These are phyloP conservation scores for Beauveria medogensis DNA, from an alignment of 2,329 filamentous ascomycete genomes.

Conservation along the genomic window DNA sequence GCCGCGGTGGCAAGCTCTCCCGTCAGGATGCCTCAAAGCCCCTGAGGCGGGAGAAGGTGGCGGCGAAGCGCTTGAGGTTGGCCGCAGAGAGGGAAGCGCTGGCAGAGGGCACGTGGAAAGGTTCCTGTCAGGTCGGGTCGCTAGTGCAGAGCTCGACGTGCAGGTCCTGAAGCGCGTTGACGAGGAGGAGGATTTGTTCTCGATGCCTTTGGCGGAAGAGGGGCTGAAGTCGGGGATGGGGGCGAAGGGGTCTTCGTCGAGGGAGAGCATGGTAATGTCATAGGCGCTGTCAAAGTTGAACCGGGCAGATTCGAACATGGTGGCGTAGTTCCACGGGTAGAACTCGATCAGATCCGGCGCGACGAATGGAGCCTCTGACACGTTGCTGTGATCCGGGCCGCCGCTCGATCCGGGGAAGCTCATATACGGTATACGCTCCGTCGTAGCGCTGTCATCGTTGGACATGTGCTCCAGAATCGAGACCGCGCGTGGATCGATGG, in stretches of 20 bases:
- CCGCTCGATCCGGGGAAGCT: background rate
- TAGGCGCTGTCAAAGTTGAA: slow-evolving; percentile 2
- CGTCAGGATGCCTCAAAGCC: slow-evolving; percentile 14
- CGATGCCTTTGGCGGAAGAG: background rate
- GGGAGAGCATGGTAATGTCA: slow-evolving; percentile 1
- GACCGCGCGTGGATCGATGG: slow-evolving; percentile 19
- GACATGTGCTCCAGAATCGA: slow-evolving; percentile 18
- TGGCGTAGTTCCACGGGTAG: slow-evolving; percentile 13
- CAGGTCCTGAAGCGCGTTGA: slow-evolving; percentile 10
- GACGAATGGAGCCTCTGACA: background rate
- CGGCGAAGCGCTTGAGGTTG: slow-evolving; percentile 16
- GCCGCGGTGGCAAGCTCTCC: background rate
- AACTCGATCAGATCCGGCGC: slow-evolving; percentile 8
- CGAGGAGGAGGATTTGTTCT: slow-evolving; percentile 6
- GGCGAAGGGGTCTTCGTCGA: slow-evolving; percentile 8
- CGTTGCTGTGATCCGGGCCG: background rate
- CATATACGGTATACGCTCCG: slow-evolving; percentile 4
- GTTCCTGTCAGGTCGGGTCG: slow-evolving; percentile 13
- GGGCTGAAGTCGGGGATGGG: background rate
- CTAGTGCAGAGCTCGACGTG: slow-evolving; percentile 12
- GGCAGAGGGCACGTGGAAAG: slow-evolving; percentile 13
- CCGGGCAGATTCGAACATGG: slow-evolving; percentile 8
- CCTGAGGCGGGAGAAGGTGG: slow-evolving; percentile 19
- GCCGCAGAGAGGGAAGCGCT: slow-evolving; percentile 15
- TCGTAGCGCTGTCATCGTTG: slow-evolving; percentile 3